Conservation (phyloP, 805 yeast species). For the Nakazawaea holstii region DNA sequence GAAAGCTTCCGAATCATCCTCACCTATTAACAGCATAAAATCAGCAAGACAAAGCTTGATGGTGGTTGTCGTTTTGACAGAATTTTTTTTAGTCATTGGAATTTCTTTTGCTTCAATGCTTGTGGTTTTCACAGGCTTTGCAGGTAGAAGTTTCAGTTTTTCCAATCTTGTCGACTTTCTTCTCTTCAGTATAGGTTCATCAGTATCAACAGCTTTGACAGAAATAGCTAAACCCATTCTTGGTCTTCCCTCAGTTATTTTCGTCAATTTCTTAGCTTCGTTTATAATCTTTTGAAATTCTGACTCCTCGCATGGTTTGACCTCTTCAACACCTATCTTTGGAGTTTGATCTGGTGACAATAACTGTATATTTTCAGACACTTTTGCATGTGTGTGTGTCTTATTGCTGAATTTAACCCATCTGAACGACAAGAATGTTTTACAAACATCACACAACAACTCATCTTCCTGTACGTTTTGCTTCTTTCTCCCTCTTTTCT, state of each 20-base stretch:
- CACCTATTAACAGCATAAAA: neutral
- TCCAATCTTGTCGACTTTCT: slow-evolving; percentile 6
- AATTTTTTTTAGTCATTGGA: neutral
- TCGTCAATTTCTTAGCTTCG: slow-evolving; percentile 16
- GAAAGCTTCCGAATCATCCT: neutral
- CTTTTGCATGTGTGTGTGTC: slow-evolving; percentile 4
- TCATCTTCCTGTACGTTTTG: slow-evolving; percentile 29
- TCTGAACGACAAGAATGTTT: slow-evolving; percentile 41
- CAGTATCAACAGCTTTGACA: neutral
- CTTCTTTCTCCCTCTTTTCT: slow-evolving; percentile 14
- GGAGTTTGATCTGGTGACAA: slow-evolving; percentile 27
- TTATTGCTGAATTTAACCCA: slow-evolving; percentile 35
- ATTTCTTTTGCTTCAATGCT: neutral
- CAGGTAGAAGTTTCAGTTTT: slow-evolving; percentile 9
- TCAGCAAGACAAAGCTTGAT: slow-evolving; percentile 7
- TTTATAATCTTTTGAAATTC: slow-evolving; percentile 18
- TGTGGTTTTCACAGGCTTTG: too few relatives aligned
- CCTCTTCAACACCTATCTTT: slow-evolving; percentile 1
- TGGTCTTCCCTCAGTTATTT: neutral
- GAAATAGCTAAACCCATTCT: neutral
- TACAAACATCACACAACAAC: slow-evolving; percentile 42
- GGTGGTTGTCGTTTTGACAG: neutral
- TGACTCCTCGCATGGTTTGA: slow-evolving; percentile 17
- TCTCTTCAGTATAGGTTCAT: slow-evolving; percentile 4
- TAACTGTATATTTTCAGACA: slow-evolving; percentile 10